Evolutionary conservation across 495 filamentous ascomycete species (phyloP), one percentile per base, ranked within the genome.

Genomic region (Trichoderma reesei): DNA sequence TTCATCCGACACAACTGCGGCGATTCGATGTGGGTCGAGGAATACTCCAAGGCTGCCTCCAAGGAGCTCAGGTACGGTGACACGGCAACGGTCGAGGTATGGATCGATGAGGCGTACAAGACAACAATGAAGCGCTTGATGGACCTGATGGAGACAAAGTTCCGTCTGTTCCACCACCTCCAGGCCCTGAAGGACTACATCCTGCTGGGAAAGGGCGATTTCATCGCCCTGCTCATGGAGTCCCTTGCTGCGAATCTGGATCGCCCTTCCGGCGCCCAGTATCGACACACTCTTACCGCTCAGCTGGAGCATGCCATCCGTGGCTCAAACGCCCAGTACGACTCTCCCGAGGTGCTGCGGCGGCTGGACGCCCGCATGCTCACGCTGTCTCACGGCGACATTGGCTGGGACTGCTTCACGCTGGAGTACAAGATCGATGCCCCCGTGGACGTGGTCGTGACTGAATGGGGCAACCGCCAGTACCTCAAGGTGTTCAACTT

Each of bases 401-500:
- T 96, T 60, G 95, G 95, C 65, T 99, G 95, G 95, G 95, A 99
- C 73, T 96, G 94, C 74, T 99, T 99, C 76, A 99, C 95, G 1
- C 83, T 99, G 37, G 95, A 99, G 72, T 99, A 99, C 78, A 96
- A 96, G 74, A 92, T 98, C 65, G 94, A 97, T 71, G 90, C 94
- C 9, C 95, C 95, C 0, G 90, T 98, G 33, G 95, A 99, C 70
- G 94, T 98, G 62, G 91, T 99, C 62, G 92, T 99, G 13, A 97
- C 93, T 1, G 90, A 92, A 1, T 96, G 90, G 84, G 91, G 89
- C 41, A 93, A 90, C 63, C 90, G 90, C 3, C 92, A 98, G 71
- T 99, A 99, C 73, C 87, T 99, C 66, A 97, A 97, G 70, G 90
- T 98, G 36, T 99, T 99, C 85, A 99, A 99, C 73, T 96, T 99